Percentiles rank a stretch among this genome's conserved stretches.
These are phyloP conservation scores for Xerocomellus dryophilus DNA, from an alignment of 768 basidiomycete genomes.

Conservation along the genomic window DNA sequence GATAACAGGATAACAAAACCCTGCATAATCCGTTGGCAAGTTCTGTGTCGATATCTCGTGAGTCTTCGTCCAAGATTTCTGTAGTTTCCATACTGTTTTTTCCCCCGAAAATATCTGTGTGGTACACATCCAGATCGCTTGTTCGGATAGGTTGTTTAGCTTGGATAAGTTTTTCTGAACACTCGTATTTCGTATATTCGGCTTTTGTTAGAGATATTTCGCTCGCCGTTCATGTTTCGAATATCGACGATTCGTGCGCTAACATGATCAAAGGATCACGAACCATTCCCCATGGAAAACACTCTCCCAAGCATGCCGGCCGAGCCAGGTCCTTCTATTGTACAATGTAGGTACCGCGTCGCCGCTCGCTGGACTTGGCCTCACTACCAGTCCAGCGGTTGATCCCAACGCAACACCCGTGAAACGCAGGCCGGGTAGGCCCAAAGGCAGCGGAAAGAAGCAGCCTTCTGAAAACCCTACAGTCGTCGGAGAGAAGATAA, in stretches of 20 bases:
- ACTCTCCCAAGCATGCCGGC: constrained; percentile 26
- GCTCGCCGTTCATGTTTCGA: constrained; percentile 18
- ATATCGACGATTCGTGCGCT: constrained; percentile 19
- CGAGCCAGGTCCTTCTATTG: constrained; percentile 28
- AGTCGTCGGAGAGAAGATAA: constrained; percentile 51
- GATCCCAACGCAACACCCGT: constrained; percentile 34
- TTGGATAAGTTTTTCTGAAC: constrained; percentile 33
- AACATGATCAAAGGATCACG: constrained; percentile 25
- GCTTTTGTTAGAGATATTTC: constrained; percentile 32
- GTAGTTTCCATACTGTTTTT: constrained; percentile 12
- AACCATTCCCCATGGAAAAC: constrained; percentile 22
- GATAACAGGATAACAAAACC: constrained; percentile 37
- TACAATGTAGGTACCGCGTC: constrained; percentile 19
- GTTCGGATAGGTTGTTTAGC: constrained; percentile 29
- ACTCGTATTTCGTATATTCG: constrained; percentile 35
- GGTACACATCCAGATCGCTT: constrained; percentile 18
- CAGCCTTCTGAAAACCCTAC: constrained; percentile 38
- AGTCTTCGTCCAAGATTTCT: constrained; percentile 19
- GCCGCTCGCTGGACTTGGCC: not conserved
- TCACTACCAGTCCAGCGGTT: constrained; percentile 17
- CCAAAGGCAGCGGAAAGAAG: constrained; percentile 80
- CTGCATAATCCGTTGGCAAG: constrained; percentile 18
- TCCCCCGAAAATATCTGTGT: constrained; percentile 8
- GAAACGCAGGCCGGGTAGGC: constrained; percentile 73
- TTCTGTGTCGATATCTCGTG: constrained; percentile 18